A percentile compares a stretch with the other conserved stretches of the same genome.
Conservation (phyloP, 345 rosid species). For the Jatropha curcas region DNA sequence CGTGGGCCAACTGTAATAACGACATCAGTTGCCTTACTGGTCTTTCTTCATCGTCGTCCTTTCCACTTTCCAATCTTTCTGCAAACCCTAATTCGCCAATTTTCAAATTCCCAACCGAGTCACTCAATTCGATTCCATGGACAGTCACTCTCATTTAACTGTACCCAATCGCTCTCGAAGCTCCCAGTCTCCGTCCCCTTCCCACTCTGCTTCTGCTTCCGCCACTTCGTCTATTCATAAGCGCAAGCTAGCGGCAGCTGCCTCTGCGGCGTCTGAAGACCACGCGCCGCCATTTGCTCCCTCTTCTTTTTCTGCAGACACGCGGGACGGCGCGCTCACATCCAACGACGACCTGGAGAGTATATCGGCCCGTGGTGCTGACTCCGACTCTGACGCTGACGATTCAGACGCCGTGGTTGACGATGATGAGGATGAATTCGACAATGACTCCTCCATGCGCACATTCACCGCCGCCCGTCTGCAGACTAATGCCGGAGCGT, state of each 20-base stretch:
- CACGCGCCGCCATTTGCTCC: constrained; percentile 85
- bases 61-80: neutral
- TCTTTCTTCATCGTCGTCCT: neutral
- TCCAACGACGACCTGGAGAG: constrained; percentile 98
- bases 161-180: constrained; percentile 89
- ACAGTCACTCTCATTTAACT: constrained; percentile 64
- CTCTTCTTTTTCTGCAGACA: constrained; percentile 88
- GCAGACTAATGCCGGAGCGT: constrained; percentile 43
- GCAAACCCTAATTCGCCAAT: constrained; percentile 15
- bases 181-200: constrained; percentile 88
- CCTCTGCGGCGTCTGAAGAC: constrained; percentile 66
- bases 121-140: constrained; percentile 18
- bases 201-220: constrained; percentile 97
- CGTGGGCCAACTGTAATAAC: neutral
- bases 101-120: neutral
- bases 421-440: constrained; percentile 88
- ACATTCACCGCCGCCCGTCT: constrained; percentile 86
- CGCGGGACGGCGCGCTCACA: constrained; percentile 89
- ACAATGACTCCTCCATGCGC: constrained; percentile 82
- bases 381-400: constrained; percentile 78
- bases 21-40: neutral
- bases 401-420: constrained; percentile 92
- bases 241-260: constrained; percentile 76
- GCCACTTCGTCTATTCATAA: constrained; percentile 92
- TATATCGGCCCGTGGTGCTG: constrained; percentile 88